Percentiles rank a stretch among this genome's conserved stretches.
Evolutionary conservation across 2,329 filamentous ascomycete genomes (phyloP).

Genomic region (Aspergillus sp.): DNA sequence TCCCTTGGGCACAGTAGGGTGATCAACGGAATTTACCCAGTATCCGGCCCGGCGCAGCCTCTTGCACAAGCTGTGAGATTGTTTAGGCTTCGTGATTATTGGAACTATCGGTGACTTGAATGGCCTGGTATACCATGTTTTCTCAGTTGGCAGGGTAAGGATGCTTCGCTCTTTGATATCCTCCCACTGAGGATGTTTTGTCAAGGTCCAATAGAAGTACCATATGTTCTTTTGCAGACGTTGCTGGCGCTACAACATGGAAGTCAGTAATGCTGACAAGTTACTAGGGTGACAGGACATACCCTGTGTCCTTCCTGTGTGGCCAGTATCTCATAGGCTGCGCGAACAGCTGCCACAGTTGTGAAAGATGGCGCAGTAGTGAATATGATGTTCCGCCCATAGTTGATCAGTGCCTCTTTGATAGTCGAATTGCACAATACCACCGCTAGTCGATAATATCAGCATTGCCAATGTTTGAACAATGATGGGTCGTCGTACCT

Average conservation of each 20-base stretch:
- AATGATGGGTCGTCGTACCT: conserved; percentile 20
- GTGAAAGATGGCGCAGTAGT: conserved; percentile 16
- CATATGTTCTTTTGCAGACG: conserved; percentile 12
- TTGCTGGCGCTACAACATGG: conserved; percentile 8
- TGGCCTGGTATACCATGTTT: conserved; percentile 3
- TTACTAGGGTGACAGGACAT: neutral
- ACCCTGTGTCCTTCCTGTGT: conserved; percentile 17
- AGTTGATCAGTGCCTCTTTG: conserved; percentile 15
- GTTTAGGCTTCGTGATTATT: neutral
- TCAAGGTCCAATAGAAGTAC: conserved; percentile 13
- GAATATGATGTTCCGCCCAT: conserved; percentile 15
- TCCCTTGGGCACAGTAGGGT: conserved; percentile 8
- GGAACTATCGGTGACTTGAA: conserved; percentile 14
- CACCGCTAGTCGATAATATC: neutral
- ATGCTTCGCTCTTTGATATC: conserved; percentile 5
- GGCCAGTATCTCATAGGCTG: conserved; percentile 13
- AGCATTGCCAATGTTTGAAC: neutral
- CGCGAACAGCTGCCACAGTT: conserved; percentile 12
- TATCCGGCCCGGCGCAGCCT: conserved; percentile 1
- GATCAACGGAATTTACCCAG: conserved; percentile 15
- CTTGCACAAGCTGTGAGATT: conserved; percentile 2
- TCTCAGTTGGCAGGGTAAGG: conserved; percentile 10
- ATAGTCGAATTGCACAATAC: conserved; percentile 14
- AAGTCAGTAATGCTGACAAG: neutral
- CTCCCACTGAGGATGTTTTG: conserved; percentile 5